Percentiles rank a stretch among this genome's conserved stretches.
Conservation (phyloP, 192 early-diverging fungal genomes). For the Thoreauomyces humboldtii region DNA sequence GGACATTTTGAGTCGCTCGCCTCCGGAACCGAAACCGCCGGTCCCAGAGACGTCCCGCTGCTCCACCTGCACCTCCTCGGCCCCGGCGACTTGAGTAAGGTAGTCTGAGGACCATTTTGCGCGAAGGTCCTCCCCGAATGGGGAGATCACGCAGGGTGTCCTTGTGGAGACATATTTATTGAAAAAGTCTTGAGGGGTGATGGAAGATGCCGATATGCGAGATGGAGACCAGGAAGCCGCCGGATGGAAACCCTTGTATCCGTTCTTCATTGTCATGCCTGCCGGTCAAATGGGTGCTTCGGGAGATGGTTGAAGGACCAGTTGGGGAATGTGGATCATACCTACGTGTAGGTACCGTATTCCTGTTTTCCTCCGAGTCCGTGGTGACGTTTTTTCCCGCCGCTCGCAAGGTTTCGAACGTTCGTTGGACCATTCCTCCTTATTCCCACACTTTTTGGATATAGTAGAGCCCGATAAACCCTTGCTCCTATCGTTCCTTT, state of each 20-base stretch:
- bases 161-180: slow-evolving; percentile 42
- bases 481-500: too few relatives aligned
- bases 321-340: too few relatives aligned
- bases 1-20: slow-evolving; percentile 17
- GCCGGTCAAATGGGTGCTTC: too few relatives aligned
- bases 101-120: slow-evolving; percentile 23
- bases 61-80: slow-evolving; percentile 39
- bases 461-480: too few relatives aligned
- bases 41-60: slow-evolving; percentile 10
- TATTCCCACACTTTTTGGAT: too few relatives aligned
- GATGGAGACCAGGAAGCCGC: slow-evolving; percentile 33
- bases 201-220: slow-evolving; percentile 18
- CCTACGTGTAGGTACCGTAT: too few relatives aligned
- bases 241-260: slow-evolving; percentile 49
- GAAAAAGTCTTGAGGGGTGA: slow-evolving; percentile 41
- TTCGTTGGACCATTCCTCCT: too few relatives aligned
- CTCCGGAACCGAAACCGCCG: slow-evolving; percentile 33
- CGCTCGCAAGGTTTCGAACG: too few relatives aligned
- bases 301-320: too few relatives aligned
- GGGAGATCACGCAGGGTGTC: slow-evolving; percentile 43
- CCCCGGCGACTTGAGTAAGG: slow-evolving; percentile 28
- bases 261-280: slow-evolving; percentile 14
- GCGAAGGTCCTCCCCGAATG: background rate
- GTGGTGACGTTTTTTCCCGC: too few relatives aligned
- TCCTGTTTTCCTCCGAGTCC: too few relatives aligned